Base-by-base conservation (phyloP, 176 grass and related monocot species). In the Oryza glumipatula region DNA sequence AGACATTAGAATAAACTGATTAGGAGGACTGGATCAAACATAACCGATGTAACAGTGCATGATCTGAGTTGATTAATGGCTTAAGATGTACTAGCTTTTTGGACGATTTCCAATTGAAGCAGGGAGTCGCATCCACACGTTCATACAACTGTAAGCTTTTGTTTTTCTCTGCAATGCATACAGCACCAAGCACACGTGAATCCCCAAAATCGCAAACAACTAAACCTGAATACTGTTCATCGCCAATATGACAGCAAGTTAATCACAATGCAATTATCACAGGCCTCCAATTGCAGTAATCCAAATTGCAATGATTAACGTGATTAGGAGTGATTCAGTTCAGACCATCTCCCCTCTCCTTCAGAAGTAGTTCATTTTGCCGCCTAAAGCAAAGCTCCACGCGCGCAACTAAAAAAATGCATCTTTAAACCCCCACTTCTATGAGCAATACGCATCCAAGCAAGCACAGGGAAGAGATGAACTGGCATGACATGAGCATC, bases 211-310 rank as follows among this genome's bases (percentile, higher is more conserved):
- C 7, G 13, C 13, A 38, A 39, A 82, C 36, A 33, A 33, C 33
- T 23, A 35, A 47, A 75, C 22, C 3, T 78, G 11, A 72, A 2
- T 44, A 49, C 44, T 48, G 72, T n/a, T 1, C 35, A 68, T 47
- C 19, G 9, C 44, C 38, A 61, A 60, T 30, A 70, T 80, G 66
- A 48, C 21, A 14, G 4, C 14, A 33, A 33, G 23, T 11, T 14
- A 54, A 16, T 48, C 4, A 89, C 82, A 21, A 32, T 75, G 35
- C 21, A 47, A 71, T 33, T 12, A 76, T 80, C 48, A 78, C n/a
- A 32, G 38, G 39, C 9, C 74, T 54, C 38, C 9, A 77, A 48
- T 68, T 68, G 70, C 43, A 64, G 46, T 0, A 36, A 51, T 5
- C 23, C 17, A 69, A 73, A 46, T 14, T 48, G 33, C 12, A 44